A percentile compares a stretch with the other conserved stretches of the same genome.
These are phyloP conservation scores for Sugiyamaella boreocaroliniensis DNA, from an alignment of 805 yeast species.

Conservation along the genomic window DNA sequence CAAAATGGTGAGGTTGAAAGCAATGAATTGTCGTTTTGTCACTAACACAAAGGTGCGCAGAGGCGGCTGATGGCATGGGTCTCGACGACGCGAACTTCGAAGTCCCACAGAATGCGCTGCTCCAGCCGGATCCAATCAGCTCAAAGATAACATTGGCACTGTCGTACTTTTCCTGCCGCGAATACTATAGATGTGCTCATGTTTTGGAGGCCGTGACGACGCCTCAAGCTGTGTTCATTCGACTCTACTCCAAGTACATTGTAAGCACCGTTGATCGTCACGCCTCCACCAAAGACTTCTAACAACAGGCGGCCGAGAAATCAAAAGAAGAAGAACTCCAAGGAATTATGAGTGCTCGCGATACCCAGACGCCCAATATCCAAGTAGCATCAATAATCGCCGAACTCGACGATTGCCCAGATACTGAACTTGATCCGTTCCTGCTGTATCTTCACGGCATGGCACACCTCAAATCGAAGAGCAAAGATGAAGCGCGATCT, in stretches of 20 bases:
- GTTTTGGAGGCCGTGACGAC: constrained; percentile 50
- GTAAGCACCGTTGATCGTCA: neutral
- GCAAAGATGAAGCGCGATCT: constrained; percentile 53
- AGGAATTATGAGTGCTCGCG: constrained; percentile 43
- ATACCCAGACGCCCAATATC: constrained; percentile 28
- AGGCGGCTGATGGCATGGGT: constrained; percentile 62
- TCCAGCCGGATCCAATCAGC: constrained; percentile 21
- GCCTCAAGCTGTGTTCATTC: constrained; percentile 40
- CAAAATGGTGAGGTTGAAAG: constrained; percentile 43
- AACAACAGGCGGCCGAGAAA: constrained; percentile 59
- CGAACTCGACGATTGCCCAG: constrained; percentile 34
- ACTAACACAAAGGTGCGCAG: constrained; percentile 41
- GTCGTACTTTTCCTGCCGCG: constrained; percentile 72
- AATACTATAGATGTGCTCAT: constrained; percentile 70
- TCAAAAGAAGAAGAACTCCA: constrained; percentile 63
- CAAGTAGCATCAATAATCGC: constrained; percentile 32
- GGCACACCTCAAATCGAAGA: constrained; percentile 54
- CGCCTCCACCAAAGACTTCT: no score
- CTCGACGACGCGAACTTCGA: constrained; percentile 12
- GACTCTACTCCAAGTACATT: constrained; percentile 61
- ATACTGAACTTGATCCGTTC: constrained; percentile 40
- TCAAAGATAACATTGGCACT: constrained; percentile 57
- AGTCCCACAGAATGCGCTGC: neutral
- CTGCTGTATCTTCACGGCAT: constrained; percentile 69
- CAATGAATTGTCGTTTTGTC: neutral